Evolutionary conservation across 2,329 filamentous ascomycete genomes (phyloP).

Genomic region (Pseudogymnoascus sp.): DNA sequence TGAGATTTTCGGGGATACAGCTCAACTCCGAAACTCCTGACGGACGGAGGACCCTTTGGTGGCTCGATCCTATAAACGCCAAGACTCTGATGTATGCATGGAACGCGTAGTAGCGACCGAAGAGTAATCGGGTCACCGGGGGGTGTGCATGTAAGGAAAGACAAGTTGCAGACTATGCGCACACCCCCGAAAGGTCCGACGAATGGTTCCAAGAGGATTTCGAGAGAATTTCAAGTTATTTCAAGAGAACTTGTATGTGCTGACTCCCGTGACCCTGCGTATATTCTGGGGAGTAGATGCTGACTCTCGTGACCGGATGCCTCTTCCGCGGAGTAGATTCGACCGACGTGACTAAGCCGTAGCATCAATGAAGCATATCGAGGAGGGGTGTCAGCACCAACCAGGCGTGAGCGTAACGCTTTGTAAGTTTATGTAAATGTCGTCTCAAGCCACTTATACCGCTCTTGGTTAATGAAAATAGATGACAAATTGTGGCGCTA

Average conservation of each 20-base stretch:
- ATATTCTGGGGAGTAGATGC: neutral
- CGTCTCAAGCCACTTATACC: neutral
- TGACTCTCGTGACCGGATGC: neutral
- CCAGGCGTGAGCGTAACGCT: neutral
- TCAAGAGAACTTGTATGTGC: neutral
- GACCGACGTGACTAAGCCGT: neutral
- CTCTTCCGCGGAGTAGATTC: neutral
- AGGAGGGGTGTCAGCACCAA: neutral
- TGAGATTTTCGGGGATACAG: conserved; percentile 7
- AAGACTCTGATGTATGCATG: conserved; percentile 5
- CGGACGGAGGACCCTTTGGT: neutral
- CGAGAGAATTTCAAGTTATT: neutral
- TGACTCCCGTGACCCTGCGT: neutral
- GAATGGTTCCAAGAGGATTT: neutral
- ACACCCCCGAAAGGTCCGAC: neutral
- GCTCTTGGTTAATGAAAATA: conserved; percentile 1
- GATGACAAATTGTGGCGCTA: conserved; percentile 9
- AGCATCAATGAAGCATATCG: neutral
- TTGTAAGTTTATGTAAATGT: conserved; percentile 7
- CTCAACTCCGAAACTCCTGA: conserved; percentile 4
- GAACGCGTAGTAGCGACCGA: neutral
- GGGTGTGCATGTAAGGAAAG: neutral
- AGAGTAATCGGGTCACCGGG: neutral
- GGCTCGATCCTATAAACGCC: neutral
- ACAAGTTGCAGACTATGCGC: neutral